Evolutionary conservation across 208 protist genomes (phyloP).

Genomic region (Wallacemonas sp.): DNA sequence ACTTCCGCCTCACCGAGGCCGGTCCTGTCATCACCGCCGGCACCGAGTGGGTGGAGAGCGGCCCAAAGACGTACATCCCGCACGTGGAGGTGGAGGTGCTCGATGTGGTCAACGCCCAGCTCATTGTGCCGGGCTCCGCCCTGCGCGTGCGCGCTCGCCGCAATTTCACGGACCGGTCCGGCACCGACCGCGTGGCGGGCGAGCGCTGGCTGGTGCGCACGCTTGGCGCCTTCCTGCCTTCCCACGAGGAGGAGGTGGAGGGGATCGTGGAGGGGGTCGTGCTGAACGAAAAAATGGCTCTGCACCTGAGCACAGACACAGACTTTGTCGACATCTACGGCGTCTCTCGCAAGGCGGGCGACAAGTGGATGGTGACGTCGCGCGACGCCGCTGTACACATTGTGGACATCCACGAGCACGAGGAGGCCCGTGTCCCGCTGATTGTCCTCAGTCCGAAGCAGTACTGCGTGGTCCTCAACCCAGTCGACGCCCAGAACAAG

Average conservation of each 20-base stretch:
- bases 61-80: conserved; percentile 92
- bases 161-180: conserved; percentile 78
- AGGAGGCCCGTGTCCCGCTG: conserved; percentile 65
- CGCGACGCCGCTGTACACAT: conserved; percentile 86
- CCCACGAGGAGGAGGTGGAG: conserved; percentile 86
- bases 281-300: conserved; percentile 70
- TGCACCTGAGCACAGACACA: conserved; percentile 79
- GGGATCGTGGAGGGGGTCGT: conserved; percentile 66
- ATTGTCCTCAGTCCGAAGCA: conserved; percentile 87
- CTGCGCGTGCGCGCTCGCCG: conserved; percentile 78
- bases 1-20: conserved; percentile 45
- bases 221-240: conserved; percentile 87
- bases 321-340: conserved; percentile 89
- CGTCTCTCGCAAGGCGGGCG: conserved; percentile 71
- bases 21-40: conserved; percentile 55
- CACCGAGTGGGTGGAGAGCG: conserved; percentile 91
- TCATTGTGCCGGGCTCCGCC: conserved; percentile 88
- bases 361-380: conserved; percentile 89
- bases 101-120: conserved; percentile 51
- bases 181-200: conserved; percentile 63
- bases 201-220: conserved; percentile 89
- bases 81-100: conserved; percentile 84
- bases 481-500: conserved; percentile 64
- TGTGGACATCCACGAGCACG: conserved; percentile 82
- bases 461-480: conserved; percentile 94